A percentile compares a stretch with the other conserved stretches of the same genome.
Evolutionary conservation across 257 asterid species (phyloP).

Genomic region (Petrea volubilis): DNA sequence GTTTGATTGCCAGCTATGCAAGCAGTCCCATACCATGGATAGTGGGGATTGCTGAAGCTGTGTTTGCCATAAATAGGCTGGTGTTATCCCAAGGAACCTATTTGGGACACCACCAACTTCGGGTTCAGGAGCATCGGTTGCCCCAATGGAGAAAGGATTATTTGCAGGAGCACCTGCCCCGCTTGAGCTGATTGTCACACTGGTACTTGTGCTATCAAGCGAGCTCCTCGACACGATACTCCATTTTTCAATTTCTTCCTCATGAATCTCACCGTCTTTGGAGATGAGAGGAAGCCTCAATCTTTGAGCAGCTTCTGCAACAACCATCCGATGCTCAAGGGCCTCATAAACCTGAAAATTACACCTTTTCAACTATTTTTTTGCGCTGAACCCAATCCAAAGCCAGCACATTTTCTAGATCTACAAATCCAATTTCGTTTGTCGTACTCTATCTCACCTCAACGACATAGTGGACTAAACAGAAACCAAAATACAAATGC

Average conservation of each 20-base stretch:
- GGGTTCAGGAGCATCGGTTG: conserved; percentile 73
- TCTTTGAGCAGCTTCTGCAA: conserved; percentile 94
- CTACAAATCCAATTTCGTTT: background rate
- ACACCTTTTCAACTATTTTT: background rate
- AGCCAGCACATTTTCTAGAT: conserved; percentile 19
- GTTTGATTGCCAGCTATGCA: background rate
- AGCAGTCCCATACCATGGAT: conserved; percentile 57
- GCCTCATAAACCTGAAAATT: conserved; percentile 64
- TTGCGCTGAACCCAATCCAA: conserved; percentile 2
- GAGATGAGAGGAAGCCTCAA: conserved; percentile 95
- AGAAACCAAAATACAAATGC: background rate
- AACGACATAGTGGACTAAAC: background rate
- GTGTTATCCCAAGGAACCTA: conserved; percentile 91
- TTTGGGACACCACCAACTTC: conserved; percentile 98
- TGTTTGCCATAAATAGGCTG: conserved; percentile 86
- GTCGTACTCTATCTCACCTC: conserved; percentile 7
- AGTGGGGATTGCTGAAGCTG: conserved; percentile 71
- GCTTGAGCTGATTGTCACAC: conserved; percentile 70
- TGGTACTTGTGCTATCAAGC: conserved; percentile 80
- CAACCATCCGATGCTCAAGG: conserved; percentile 72
- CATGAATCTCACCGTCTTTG: conserved; percentile 88
- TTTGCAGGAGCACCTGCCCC: conserved; percentile 48
- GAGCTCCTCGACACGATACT: conserved; percentile 83
- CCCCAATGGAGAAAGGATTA: conserved; percentile 36
- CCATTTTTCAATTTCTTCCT: conserved; percentile 93